A percentile compares a stretch with the other conserved stretches of the same genome.
Conservation (phyloP, 2,329 filamentous ascomycete species). For the Rhexocercosporidium sp. region DNA sequence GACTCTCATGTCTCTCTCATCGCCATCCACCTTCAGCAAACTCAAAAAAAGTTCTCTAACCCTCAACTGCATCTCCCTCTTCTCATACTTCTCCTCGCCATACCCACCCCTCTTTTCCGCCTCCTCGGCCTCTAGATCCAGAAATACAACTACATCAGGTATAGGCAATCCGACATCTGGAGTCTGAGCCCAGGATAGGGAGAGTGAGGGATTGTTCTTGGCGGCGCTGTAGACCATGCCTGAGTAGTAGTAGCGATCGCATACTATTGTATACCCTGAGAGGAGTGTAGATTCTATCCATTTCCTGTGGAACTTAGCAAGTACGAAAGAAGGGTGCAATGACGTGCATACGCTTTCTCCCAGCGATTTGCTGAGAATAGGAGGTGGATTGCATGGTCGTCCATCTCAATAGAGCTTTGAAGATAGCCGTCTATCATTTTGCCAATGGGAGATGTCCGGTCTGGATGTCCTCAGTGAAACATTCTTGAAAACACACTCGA, state of each 20-base stretch:
- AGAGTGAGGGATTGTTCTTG: conserved; percentile 74
- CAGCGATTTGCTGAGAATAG: conserved; percentile 77
- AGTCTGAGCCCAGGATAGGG: conserved; percentile 79
- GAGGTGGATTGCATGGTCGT: conserved; percentile 75
- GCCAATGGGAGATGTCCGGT: conserved; percentile 70
- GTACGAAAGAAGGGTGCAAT: background rate
- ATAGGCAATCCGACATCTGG: conserved; percentile 87
- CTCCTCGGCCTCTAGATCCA: conserved; percentile 77
- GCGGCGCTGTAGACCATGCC: conserved; percentile 93
- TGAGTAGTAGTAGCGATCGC: conserved; percentile 95
- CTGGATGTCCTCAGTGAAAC: conserved; percentile 45
- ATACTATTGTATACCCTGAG: conserved; percentile 75
- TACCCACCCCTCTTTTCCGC: conserved; percentile 83
- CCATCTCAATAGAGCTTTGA: conserved; percentile 60
- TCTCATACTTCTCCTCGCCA: conserved; percentile 89
- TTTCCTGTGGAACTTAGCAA: conserved; percentile 45
- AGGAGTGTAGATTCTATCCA: conserved; percentile 60
- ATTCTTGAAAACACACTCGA: too few relatives aligned
- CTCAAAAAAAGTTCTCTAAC: conserved; percentile 77
- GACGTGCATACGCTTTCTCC: conserved; percentile 52
- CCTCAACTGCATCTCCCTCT: conserved; percentile 77
- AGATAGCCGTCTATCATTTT: conserved; percentile 73
- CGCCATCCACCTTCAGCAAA: conserved; percentile 52
- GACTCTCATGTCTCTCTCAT: conserved; percentile 57
- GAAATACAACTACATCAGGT: conserved; percentile 86